Base-by-base conservation (phyloP, 768 basidiomycete genomes). In the Rhizopogon vulgaris region DNA sequence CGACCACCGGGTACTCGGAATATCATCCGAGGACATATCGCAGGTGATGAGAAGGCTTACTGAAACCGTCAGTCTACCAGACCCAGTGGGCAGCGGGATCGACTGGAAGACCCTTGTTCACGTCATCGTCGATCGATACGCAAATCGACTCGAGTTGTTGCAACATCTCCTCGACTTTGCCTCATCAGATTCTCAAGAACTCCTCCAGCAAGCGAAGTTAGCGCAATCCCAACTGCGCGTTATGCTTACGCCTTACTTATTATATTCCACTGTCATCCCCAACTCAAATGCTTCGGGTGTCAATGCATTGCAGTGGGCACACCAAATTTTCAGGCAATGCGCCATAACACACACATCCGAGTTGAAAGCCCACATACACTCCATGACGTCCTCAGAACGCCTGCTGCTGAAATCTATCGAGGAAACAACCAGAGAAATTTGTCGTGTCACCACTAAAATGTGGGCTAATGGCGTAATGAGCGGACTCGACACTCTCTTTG, bases 361-460 rank as follows among this genome's bases (percentile, higher is more conserved):
- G 18, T 55, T 63, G 12, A 53, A 37, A 22, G 41, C 12, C 25
- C 41, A 27, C 0, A 45, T 62, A 41, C 41, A 52, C 11, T 48
- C 48, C 0, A 54, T 72, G 54, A 65, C 69, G 0, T n/a, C 51
- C 18, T 63, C 66, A 4, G 70, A 73, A 53, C 46, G 22, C 0
- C 27, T 67, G 24, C 56, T 73, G 22, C 53, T 70, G 4, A 48
- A 41, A 5, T 63, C 53, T 4, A 22, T 73, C 2, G 60, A 62
- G 15, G 73, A 61, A 4, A 76, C 73, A 0, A 69, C 53, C 2
- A 66, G 61, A 36, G 77, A 79, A 56, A 76, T 78, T 24, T 80
- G 78, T 51, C 67, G 75, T 0, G 70, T 73, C 0, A 54, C 74
- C 30, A 74, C 76, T 4, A 64, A 58, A 39, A 69, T 80, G 58